Evolutionary conservation across 83 land plant genomes (phyloP).

Genomic region (Picea mariana): DNA sequence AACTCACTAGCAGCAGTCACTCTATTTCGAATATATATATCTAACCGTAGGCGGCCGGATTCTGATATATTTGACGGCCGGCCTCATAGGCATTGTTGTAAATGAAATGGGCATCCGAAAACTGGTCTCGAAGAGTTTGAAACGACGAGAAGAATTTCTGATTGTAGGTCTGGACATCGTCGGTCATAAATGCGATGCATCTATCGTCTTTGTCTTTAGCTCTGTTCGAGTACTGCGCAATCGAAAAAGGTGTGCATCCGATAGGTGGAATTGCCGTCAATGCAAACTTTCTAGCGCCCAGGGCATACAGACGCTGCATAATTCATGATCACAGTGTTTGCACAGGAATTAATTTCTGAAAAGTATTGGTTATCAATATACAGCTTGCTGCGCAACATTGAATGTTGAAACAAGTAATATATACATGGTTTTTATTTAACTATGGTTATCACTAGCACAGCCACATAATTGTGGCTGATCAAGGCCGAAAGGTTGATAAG

Average conservation of each 20-base stretch:
- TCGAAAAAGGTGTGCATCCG: not conserved
- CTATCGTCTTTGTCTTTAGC: not conserved
- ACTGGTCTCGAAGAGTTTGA: not conserved
- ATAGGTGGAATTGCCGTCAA: not conserved
- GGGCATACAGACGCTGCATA: not conserved
- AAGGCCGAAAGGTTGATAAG: too few species aligned
- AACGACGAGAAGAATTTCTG: not conserved
- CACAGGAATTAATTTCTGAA: too few species aligned
- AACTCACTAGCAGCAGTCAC: not conserved
- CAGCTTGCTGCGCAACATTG: too few species aligned
- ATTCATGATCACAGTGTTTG: too few species aligned
- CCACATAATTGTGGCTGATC: too few species aligned
- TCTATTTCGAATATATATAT: not conserved
- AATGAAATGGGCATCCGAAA: not conserved
- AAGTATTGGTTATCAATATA: too few species aligned
- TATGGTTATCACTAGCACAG: too few species aligned
- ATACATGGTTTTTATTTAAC: too few species aligned
- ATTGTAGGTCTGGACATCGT: not conserved
- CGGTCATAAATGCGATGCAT: not conserved
- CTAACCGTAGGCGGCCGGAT: not conserved
- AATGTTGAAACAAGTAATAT: too few species aligned
- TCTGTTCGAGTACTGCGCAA: not conserved
- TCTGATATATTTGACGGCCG: not conserved
- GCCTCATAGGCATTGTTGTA: not conserved
- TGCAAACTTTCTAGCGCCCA: conserved; percentile 7